Evolutionary conservation across 169 alveolate species (phyloP), one percentile per base, ranked within the genome.

Genomic region (Babesia ovis): DNA sequence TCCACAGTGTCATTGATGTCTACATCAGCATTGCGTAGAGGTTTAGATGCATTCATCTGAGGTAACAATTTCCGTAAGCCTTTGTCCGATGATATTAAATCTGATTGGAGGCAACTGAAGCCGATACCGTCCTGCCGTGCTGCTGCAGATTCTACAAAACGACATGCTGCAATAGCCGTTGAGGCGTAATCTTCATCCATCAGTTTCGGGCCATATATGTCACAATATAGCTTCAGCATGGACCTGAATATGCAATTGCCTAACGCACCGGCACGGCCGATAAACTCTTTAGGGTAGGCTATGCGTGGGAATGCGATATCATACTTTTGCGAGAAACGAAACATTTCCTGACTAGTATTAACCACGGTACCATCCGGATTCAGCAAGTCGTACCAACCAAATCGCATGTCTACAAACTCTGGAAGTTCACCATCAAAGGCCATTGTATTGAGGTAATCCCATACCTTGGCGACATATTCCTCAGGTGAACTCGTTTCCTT

Each of bases 201-300:
- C 27, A 79, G 68, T 12, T 37, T 25, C 6, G 69, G 50, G 4
- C 75, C 73, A 37, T 59, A 79, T 22, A 64, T 53, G 43, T 79
- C 87, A 51, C 81, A 79, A 60, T 66, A 70, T 39, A 79, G 23
- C 70, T 79, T 79, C 42, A 64, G 31, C 87, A 79, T 79, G 20
- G 87, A 79, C 34, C 87, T 48, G 46, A 79, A 68, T 39, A 79
- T 59, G 22, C 71, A 54, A 56, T 79, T 79, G 23, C 83, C 87
- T 23, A 79, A 60, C 0, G 87, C 76, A 0, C 75, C 35, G 12
- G 42, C 68, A 11, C 27, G 51, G 22, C 58, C 39, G 14, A 31
- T 34, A 32, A 79, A 58, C 39, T 79, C 80, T 25, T 41, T 69
- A 31, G 77, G 83, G 34, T 79, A 79, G 20, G 67, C 60, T 32